Evolutionary conservation across 2,329 filamentous ascomycete genomes (phyloP), one percentile per base, ranked within the genome.

Genomic region (Diaporthe vexans): DNA sequence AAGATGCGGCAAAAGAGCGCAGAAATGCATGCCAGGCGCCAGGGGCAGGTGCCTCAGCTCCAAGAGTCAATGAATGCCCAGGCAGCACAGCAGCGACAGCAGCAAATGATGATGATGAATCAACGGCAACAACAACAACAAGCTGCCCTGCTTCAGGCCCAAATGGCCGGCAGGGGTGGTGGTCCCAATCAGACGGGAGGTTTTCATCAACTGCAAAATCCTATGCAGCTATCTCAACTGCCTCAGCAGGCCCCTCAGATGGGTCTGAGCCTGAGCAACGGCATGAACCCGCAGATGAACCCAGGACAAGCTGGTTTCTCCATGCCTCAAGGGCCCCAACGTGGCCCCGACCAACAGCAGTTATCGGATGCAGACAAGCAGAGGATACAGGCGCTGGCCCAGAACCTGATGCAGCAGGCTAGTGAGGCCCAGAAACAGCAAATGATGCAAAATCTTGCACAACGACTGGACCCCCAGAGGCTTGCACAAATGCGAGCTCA

Each of bases 161-260:
- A 88, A 76, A 87, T 90, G 83, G 84, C 77, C 10, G 78, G 85
- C 52, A 85, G 89, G 48, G 85, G 85, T 17, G 86, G 88, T 81
- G 85, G 84, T 0, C 84, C 83, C 9, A 81, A 83, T 2, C 90
- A 88, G 75, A 89, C 87, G 77, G 86, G 85, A 0, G 37, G 37
- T 13, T 91, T 92, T 74, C 89, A 89, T 75, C 86, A 88, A 63
- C 84, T 91, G 48, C 89, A 90, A 74, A 89, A 90, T 72, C 88
- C 86, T 72, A 90, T 91, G 88, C 90, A 91, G 77, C 82, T 86
- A 5, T 85, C 87, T 0, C 86, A 86, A 51, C 85, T 91, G 33
- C 84, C 87, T 13, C 89, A 86, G 68, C 88, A 88, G 75, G 78
- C 77, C 67, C 83, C 79, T 40, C 80, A 77, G 37, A 79, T 85